Conservation (phyloP, 2,329 filamentous ascomycete species). For the Claviceps sp. region DNA sequence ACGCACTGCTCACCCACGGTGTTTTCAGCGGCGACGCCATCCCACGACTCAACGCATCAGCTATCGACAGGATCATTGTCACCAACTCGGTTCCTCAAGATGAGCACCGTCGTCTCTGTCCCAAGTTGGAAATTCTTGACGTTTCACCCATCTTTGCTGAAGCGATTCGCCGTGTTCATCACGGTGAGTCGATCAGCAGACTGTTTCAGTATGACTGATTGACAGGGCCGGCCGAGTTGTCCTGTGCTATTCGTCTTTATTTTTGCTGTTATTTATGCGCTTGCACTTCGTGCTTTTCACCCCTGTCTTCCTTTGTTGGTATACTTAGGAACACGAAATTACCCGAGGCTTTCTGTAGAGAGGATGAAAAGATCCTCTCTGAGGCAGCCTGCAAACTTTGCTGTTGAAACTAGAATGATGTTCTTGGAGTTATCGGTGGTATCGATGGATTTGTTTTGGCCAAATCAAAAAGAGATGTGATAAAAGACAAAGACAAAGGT, state of each 20-base stretch:
- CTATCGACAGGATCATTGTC: conserved; percentile 84
- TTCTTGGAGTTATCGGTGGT: neutral
- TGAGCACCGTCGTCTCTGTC: conserved; percentile 63
- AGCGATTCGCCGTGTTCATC: conserved; percentile 89
- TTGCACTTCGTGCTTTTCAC: too few species aligned
- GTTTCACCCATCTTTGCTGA: conserved; percentile 85
- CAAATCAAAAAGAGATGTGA: neutral
- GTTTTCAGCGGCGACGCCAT: conserved; percentile 93
- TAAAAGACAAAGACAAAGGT: neutral
- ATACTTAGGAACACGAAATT: neutral
- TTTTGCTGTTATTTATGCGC: neutral
- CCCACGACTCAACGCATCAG: conserved; percentile 82
- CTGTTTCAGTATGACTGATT: conserved; percentile 46
- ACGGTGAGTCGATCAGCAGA: conserved; percentile 94
- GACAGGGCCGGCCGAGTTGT: neutral
- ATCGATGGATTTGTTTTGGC: too few species aligned
- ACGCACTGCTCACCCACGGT: conserved; percentile 86
- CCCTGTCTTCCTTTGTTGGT: neutral
- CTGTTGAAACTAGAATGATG: neutral
- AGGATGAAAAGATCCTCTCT: neutral
- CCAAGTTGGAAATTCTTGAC: conserved; percentile 85
- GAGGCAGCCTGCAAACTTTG: neutral
- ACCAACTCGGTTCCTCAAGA: conserved; percentile 90
- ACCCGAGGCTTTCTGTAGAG: neutral
- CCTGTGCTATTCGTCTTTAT: neutral